Conservation (phyloP, 495 filamentous ascomycete species). For the Penicillium roqueforti region DNA sequence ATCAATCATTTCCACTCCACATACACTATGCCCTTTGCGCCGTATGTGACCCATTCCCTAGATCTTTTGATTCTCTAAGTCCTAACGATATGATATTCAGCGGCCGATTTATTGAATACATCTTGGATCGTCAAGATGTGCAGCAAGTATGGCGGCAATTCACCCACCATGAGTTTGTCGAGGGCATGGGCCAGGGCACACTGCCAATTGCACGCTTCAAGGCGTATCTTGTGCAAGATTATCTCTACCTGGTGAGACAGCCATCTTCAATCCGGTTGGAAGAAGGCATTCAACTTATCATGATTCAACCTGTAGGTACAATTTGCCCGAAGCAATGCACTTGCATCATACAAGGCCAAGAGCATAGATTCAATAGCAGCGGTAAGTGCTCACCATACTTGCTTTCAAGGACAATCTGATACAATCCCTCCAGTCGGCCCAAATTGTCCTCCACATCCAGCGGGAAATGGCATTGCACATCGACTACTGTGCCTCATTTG, state of each 20-base stretch:
- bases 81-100: constrained; percentile 38
- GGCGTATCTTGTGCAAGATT: constrained; percentile 83
- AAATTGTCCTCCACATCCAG: constrained; percentile 68
- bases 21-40: constrained; percentile 73
- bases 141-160: constrained; percentile 64
- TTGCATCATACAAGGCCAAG: constrained; percentile 78
- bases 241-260: constrained; percentile 68
- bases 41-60: constrained; percentile 49
- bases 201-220: constrained; percentile 73
- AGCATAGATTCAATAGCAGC: constrained; percentile 66
- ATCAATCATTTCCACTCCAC: constrained; percentile 93
- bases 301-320: constrained; percentile 53
- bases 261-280: not conserved
- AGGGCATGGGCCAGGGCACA: constrained; percentile 67
- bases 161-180: constrained; percentile 76
- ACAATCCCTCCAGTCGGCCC: constrained; percentile 52
- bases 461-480: constrained; percentile 77
- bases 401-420: constrained; percentile 4
- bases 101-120: constrained; percentile 77
- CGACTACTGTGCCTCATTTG: constrained; percentile 74
- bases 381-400: constrained; percentile 31
- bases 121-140: constrained; percentile 73
- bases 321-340: constrained; percentile 77
- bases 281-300: not conserved
- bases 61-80: not conserved